A percentile compares a stretch with the other conserved stretches of the same genome.
These are phyloP conservation scores for Pisolithus thermaeus DNA, from an alignment of 1,284 basidiomycete genomes.

Conservation along the genomic window DNA sequence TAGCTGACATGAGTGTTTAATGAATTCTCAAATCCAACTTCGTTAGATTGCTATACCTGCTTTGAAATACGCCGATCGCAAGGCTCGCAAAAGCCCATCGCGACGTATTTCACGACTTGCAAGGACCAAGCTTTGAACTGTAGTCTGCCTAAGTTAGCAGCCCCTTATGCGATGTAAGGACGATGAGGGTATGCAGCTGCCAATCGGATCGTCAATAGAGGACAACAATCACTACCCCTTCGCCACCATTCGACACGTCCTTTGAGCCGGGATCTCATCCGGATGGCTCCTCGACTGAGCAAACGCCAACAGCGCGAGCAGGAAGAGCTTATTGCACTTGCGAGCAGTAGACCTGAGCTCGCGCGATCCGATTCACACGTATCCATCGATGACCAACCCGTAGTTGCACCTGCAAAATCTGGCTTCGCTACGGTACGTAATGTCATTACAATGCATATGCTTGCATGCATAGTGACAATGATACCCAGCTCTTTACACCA, in stretches of 20 bases:
- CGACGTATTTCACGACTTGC: too few relatives aligned
- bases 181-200: too few relatives aligned
- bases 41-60: too few relatives aligned
- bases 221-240: too few relatives aligned
- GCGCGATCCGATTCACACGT: constrained; percentile 19
- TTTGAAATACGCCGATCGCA: too few relatives aligned
- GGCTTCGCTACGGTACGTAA: constrained; percentile 57
- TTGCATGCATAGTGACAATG: constrained; percentile 12
- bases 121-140: too few relatives aligned
- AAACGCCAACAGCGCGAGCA: constrained; percentile 83
- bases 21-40: too few relatives aligned
- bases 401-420: constrained; percentile 18
- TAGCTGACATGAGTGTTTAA: too few relatives aligned
- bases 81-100: too few relatives aligned
- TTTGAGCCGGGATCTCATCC: neutral
- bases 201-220: too few relatives aligned
- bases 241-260: neutral
- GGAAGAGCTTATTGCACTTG: constrained; percentile 65
- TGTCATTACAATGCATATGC: neutral
- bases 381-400: constrained; percentile 23
- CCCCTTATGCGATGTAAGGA: too few relatives aligned
- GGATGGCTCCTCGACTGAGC: constrained; percentile 69
- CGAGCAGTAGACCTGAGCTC: constrained; percentile 18
- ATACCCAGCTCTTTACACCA: constrained; percentile 29
- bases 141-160: too few relatives aligned